Evolutionary conservation across 2,329 filamentous ascomycete genomes (phyloP).

Genomic region (Thyridium curvatum): DNA sequence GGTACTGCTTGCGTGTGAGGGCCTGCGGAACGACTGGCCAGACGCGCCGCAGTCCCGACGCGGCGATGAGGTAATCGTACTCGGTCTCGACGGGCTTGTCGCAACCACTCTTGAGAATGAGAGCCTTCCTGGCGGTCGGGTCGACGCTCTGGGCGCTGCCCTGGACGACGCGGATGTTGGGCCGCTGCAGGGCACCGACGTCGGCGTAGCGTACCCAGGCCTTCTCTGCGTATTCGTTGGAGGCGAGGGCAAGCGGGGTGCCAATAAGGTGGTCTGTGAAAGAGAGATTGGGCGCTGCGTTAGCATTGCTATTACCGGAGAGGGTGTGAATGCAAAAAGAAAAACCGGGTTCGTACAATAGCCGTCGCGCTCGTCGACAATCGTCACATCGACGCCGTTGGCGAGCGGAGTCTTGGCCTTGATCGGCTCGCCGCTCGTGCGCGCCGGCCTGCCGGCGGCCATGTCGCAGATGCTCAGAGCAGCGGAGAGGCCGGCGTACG

Average conservation of each 20-base stretch:
- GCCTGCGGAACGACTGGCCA: slow-evolving; percentile 71
- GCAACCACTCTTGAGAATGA: slow-evolving; percentile 18
- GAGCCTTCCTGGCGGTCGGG: slow-evolving; percentile 49
- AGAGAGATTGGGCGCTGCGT: neutral
- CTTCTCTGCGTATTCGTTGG: slow-evolving; percentile 55
- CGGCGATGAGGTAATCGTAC: slow-evolving; percentile 73
- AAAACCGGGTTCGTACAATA: slow-evolving; percentile 52
- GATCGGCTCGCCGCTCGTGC: slow-evolving; percentile 24
- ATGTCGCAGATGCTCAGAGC: slow-evolving; percentile 63
- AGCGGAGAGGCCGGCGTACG: slow-evolving; percentile 64
- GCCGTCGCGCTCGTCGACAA: slow-evolving; percentile 77
- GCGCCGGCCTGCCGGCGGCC: slow-evolving; percentile 47
- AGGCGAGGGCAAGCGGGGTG: slow-evolving; percentile 64
- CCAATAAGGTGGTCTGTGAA: slow-evolving; percentile 66
- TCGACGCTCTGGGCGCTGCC: slow-evolving; percentile 59
- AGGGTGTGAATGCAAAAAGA: slow-evolving; percentile 2
- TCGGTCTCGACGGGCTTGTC: slow-evolving; percentile 6
- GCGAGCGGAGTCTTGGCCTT: slow-evolving; percentile 11
- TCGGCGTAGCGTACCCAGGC: slow-evolving; percentile 66
- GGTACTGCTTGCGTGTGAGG: slow-evolving; percentile 53
- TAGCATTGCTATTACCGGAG: neutral
- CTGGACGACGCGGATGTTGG: slow-evolving; percentile 58
- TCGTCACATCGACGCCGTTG: slow-evolving; percentile 60
- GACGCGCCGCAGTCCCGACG: slow-evolving; percentile 61
- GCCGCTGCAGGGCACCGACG: slow-evolving; percentile 57